These are phyloP conservation scores for Setomelanomma holmii DNA, from an alignment of 2,329 filamentous ascomycete genomes.

Conservation along the genomic window DNA sequence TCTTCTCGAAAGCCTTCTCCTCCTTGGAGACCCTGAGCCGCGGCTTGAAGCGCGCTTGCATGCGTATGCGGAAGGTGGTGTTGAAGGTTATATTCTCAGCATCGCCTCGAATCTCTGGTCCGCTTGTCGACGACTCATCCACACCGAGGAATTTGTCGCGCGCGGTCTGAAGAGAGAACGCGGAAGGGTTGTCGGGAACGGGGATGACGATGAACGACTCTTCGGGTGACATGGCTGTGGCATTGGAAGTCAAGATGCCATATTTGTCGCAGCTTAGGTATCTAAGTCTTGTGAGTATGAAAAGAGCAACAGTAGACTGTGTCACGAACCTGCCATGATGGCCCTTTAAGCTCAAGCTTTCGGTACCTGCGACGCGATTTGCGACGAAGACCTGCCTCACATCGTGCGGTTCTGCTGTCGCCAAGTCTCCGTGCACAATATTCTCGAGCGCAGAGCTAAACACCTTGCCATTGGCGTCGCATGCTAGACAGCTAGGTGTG, in stretches of 20 bases:
- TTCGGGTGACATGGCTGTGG: conserved; percentile 81
- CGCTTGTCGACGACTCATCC: conserved; percentile 46
- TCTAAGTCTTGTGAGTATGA: conserved; percentile 52
- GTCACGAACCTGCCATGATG: conserved; percentile 80
- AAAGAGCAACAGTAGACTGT: too few relatives aligned
- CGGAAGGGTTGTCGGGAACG: conserved; percentile 68
- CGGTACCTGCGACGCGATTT: conserved; percentile 81
- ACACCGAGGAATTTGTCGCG: conserved; percentile 74
- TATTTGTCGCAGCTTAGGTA: conserved; percentile 87
- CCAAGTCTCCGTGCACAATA: conserved; percentile 79
- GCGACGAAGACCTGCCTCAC: conserved; percentile 96
- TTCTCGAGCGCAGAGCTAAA: conserved; percentile 86
- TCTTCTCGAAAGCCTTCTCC: conserved; percentile 82
- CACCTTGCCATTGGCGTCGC: conserved; percentile 85
- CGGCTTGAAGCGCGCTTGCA: conserved; percentile 96
- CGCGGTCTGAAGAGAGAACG: conserved; percentile 77
- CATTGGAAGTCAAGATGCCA: conserved; percentile 76
- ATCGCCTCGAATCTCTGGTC: conserved; percentile 77
- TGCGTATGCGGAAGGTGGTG: conserved; percentile 80
- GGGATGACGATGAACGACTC: conserved; percentile 79
- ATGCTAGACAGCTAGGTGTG: conserved; percentile 76
- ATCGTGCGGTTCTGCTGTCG: conserved; percentile 93
- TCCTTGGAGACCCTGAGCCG: conserved; percentile 79
- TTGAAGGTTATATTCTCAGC: conserved; percentile 70
- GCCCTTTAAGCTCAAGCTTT: conserved; percentile 84